Base-by-base conservation (phyloP, 106 monocot species). In the Acorus calamus region DNA sequence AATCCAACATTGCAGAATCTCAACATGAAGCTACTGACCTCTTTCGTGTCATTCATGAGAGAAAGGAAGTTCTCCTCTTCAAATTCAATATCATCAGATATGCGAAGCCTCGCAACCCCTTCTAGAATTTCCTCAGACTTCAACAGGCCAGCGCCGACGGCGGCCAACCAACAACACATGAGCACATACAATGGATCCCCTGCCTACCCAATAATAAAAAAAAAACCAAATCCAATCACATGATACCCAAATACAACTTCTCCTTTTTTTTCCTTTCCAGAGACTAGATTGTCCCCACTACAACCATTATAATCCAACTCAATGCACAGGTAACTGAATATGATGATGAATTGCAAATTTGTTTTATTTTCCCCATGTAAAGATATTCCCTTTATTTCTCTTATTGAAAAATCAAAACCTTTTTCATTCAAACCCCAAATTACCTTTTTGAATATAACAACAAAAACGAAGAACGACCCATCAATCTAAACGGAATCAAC, bases 81-180 rank as follows among this genome's bases (percentile, higher is more conserved):
- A 77, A 87, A 91, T 61, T 96, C 91, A 57, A 91, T 91, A 66
- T 91, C 91, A 66, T 96, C 91, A 8, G 96, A 96, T 61, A 91
- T 66, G 44, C 87, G 82, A 69, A 96, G 87, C 56, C 96, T 77
- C 5, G 84, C 90, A 10, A 79, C 89, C 4, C 89, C 90, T 83
- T 96, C 96, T 59, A 82, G 68, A 61, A 96, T 90, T 70, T 96
- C 96, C 76, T 96, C 91, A 2, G 96, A 84, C 58, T 96, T 96
- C 50, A 91, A 54, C 53, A 90, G 74, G 11, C 90, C 90, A 69
- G 80, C 90, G 48, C 94, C 94, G 71, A 89, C 73, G 49, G 94
- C 94, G 46, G 89, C 84, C 69, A 90, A 70, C 96, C 96, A 96
- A 68, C 96, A 96, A 62, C 84, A 96, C 52, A 91, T 52, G 57